Base-by-base conservation (phyloP, 2,329 filamentous ascomycete genomes). In the Aureobasidium namibiae region DNA sequence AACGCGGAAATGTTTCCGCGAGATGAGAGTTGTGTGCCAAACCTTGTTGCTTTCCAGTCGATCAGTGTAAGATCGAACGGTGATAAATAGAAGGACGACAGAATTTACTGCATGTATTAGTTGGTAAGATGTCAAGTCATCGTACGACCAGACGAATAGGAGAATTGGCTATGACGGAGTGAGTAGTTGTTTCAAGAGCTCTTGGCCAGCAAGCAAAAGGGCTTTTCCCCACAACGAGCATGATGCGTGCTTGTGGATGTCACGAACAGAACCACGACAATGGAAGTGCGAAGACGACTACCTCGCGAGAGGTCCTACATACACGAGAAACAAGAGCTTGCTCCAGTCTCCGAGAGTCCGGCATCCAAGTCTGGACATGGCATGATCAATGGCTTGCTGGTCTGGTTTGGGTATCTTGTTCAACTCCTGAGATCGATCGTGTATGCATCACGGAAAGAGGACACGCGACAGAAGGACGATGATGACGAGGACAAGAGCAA, bases 271-370 rank as follows among this genome's bases (percentile, higher is more conserved):
- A 31, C n/a, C n/a, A 29, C 4, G 6, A 57, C 18, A 16, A 57
- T 57, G 54, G 54, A 57, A 46, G 33, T 57, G n/a, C 54, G 54
- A 29, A 24, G 24, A 31, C 54, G 54, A 57, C 54, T 46, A 39
- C 54, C 54, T 57, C 54, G 42, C 31, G 54, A 57, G 18, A 44
- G 54, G 31, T 56, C 38, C 29, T 56, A 56, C 31, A 13, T 56
- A n/a, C 38, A 56, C 39, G 52, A 45, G 13, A 26, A 36, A 13
- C 26, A 44, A 26, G 38, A 44, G 5, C 7, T 4, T 24, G 31
- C 18, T 4, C 7, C 52, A n/a, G 16, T n/a, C 3, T 18, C 7
- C 11, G 39, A 56, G 1, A n/a, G 26, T n/a, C 11, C 52, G 13
- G 18, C 38, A 14, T 29, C 38, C n/a, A 31, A 42, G 5, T 21